phyloP scores from a whole-genome alignment of 768 basidiomycete species.

The Pulveroboletus sp. region DNA sequence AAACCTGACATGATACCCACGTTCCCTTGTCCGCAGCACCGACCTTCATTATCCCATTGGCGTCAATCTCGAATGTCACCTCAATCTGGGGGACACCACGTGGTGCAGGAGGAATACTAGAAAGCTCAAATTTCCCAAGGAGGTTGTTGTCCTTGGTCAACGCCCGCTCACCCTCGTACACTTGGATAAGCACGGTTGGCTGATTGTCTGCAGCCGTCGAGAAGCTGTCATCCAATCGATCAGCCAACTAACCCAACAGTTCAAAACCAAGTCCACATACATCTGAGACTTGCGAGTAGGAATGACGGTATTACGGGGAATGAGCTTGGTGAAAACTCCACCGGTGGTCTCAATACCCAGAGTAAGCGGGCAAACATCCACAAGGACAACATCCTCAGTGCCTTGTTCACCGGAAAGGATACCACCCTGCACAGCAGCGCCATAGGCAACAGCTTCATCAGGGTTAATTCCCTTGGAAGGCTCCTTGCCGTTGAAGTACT shows the following conservation, averaged over 20 bases:
- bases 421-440: conserved; percentile 98
- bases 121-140: conserved; percentile 95
- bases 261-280: conserved; percentile 33
- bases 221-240: conserved; percentile 39
- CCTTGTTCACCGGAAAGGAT: conserved; percentile 94
- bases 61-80: conserved; percentile 93
- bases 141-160: conserved; percentile 98
- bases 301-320: conserved; percentile 96
- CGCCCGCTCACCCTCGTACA: conserved; percentile 95
- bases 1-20: conserved; percentile 35
- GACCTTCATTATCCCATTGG: conserved; percentile 95
- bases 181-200: conserved; percentile 94
- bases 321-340: conserved; percentile 96
- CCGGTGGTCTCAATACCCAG: conserved; percentile 99
- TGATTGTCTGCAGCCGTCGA: conserved; percentile 88
- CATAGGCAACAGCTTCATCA: conserved; percentile 98
- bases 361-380: conserved; percentile 94
- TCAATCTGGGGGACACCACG: conserved; percentile 97
- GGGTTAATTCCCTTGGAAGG: conserved; percentile 99
- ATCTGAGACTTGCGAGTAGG: conserved; percentile 97
- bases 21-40: conserved; percentile 92
- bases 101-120: conserved; percentile 88
- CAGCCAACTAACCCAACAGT: not conserved
- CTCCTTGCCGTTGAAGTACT: conserved; percentile 95
- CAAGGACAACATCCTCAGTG: conserved; percentile 85